A percentile compares a stretch with the other conserved stretches of the same genome.
Evolutionary conservation across 345 rosid species (phyloP).

Genomic region (Hevea brasiliensis): DNA sequence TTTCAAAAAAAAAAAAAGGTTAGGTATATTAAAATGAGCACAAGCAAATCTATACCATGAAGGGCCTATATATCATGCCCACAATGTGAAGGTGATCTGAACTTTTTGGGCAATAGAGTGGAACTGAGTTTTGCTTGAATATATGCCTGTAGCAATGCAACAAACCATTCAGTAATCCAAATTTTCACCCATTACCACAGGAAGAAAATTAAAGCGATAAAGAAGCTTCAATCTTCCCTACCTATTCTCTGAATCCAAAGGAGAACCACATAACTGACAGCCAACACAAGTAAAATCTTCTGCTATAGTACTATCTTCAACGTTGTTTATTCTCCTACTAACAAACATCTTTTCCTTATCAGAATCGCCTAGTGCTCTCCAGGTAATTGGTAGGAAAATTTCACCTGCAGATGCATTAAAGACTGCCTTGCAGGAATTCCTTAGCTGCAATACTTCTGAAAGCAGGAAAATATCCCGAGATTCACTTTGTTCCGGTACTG

Average conservation of each 20-base stretch:
- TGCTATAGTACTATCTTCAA: constrained; percentile 21
- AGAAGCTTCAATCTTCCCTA: constrained; percentile 17
- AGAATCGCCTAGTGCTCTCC: constrained; percentile 34
- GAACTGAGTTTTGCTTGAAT: constrained; percentile 25
- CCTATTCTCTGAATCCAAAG: constrained; percentile 38
- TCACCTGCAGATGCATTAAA: constrained; percentile 49
- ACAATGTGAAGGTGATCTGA: constrained; percentile 44
- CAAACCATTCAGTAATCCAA: constrained; percentile 1
- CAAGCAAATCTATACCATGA: constrained; percentile 37
- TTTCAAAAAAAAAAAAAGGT: background rate
- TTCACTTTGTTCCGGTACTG: constrained; percentile 39
- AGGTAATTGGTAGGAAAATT: constrained; percentile 50
- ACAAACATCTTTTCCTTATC: constrained; percentile 54
- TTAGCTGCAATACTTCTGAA: constrained; percentile 36
- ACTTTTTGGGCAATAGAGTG: constrained; percentile 47
- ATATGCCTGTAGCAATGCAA: constrained; percentile 27
- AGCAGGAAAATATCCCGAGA: constrained; percentile 35
- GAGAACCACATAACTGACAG: constrained; percentile 51
- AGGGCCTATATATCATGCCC: constrained; percentile 53
- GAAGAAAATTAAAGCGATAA: background rate
- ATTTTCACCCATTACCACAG: background rate
- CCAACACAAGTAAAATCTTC: constrained; percentile 57
- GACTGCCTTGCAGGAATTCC: constrained; percentile 27
- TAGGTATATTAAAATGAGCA: background rate
- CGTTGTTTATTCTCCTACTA: constrained; percentile 40